Evolutionary conservation across 2,329 filamentous ascomycete genomes (phyloP).

Genomic region (Colletotrichum acutatum): DNA sequence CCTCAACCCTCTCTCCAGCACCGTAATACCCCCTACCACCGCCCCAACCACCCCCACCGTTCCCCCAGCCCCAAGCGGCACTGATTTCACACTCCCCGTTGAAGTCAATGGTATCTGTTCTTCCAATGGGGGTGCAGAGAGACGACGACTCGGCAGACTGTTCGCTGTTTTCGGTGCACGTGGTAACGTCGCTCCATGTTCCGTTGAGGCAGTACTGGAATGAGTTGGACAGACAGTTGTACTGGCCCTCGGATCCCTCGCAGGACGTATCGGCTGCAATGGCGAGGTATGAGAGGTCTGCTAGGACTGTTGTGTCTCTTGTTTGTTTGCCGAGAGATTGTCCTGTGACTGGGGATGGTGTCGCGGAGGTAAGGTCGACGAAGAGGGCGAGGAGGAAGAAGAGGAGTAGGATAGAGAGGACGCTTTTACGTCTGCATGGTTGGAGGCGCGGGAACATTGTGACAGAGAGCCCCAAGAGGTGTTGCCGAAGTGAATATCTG

Average conservation of each 20-base stretch:
- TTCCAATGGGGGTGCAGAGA: slow-evolving; percentile 19
- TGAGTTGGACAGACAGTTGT: slow-evolving; percentile 62
- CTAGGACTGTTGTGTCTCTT: background rate
- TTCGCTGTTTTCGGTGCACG: background rate
- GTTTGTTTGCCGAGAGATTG: background rate
- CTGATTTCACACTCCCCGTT: slow-evolving; percentile 16
- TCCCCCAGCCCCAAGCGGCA: slow-evolving; percentile 11
- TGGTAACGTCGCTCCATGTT: slow-evolving; percentile 51
- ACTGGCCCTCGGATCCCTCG: slow-evolving; percentile 58
- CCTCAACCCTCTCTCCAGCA: slow-evolving; percentile 10
- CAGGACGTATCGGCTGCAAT: slow-evolving; percentile 52
- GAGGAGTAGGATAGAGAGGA: background rate
- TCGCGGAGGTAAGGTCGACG: slow-evolving; percentile 26
- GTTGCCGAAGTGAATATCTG: background rate
- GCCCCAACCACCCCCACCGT: background rate
- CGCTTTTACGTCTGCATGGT: slow-evolving; percentile 1
- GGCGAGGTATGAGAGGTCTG: slow-evolving; percentile 35
- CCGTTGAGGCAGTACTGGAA: slow-evolving; percentile 64
- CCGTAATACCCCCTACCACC: slow-evolving; percentile 18
- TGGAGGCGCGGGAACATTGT: background rate
- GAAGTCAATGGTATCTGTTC: slow-evolving; percentile 27
- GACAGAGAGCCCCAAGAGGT: background rate
- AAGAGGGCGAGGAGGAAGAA: background rate
- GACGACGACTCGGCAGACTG: background rate
- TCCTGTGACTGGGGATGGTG: background rate